Percentiles rank a stretch among this genome's conserved stretches.
Evolutionary conservation across 2,329 filamentous ascomycete genomes (phyloP).

Genomic region (Ceratocystis cubensis): DNA sequence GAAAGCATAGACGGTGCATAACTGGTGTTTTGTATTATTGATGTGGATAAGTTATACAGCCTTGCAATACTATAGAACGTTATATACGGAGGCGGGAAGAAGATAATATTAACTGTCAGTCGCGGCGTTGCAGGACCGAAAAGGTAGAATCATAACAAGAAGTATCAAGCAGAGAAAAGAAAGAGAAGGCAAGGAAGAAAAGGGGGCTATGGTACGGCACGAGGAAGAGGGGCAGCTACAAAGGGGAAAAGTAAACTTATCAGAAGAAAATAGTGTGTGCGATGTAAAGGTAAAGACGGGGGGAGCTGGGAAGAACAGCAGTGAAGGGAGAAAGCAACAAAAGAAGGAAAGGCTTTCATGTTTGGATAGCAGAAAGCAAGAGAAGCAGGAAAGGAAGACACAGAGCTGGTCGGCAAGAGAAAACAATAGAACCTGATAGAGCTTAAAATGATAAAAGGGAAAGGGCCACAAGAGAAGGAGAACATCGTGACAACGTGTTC

Average conservation of each 20-base stretch:
- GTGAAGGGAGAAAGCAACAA: neutral
- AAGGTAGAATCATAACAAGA: neutral
- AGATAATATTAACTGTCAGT: neutral
- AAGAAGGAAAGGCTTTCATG: neutral
- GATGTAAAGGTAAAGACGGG: neutral
- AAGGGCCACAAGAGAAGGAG: neutral
- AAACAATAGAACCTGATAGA: neutral
- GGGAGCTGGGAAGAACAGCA: neutral
- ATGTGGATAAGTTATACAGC: neutral
- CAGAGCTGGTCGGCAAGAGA: neutral
- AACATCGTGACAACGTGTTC: neutral
- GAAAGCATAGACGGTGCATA: neutral
- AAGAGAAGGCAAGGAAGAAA: neutral
- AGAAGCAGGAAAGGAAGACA: neutral
- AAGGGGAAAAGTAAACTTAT: too few species aligned
- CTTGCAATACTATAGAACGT: neutral
- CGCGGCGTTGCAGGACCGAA: neutral
- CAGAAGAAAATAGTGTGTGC: too few species aligned
- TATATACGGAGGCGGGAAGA: neutral
- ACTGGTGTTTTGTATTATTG: neutral
- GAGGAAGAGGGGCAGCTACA: too few species aligned
- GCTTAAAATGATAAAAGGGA: too few species aligned
- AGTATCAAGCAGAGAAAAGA: conserved; percentile 1
- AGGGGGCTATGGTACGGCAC: too few species aligned
- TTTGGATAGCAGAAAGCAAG: neutral